Evolutionary conservation across 257 asterid species (phyloP).

Genomic region (Solanum microdontum): DNA sequence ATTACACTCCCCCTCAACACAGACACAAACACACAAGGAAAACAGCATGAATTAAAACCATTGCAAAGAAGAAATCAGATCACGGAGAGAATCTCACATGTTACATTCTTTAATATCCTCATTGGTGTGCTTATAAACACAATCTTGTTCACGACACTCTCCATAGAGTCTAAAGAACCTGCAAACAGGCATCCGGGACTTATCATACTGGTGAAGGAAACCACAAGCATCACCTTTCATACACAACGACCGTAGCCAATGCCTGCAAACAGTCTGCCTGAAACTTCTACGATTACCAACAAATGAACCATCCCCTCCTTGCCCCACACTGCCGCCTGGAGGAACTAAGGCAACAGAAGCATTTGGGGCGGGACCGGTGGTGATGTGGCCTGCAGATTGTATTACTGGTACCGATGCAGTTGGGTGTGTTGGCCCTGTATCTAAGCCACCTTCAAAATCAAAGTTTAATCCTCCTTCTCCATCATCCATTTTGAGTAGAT

Average conservation of each 20-base stretch:
- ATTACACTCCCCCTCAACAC: background rate
- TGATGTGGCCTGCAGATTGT: slow-evolving; percentile 30
- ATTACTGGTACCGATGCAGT: slow-evolving; percentile 74
- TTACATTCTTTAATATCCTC: slow-evolving; percentile 96
- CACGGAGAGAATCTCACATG: slow-evolving; percentile 40
- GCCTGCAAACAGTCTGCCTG: slow-evolving; percentile 89
- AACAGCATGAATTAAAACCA: background rate
- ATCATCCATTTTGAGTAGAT: slow-evolving; percentile 40
- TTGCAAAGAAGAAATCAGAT: background rate
- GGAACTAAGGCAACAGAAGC: slow-evolving; percentile 6
- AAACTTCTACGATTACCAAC: slow-evolving; percentile 51
- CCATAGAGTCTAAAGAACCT: slow-evolving; percentile 74
- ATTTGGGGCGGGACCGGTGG: slow-evolving; percentile 13
- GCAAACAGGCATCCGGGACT: slow-evolving; percentile 88
- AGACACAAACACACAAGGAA: background rate
- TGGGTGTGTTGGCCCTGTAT: slow-evolving; percentile 57
- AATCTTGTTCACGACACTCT: slow-evolving; percentile 95
- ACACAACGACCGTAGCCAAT: slow-evolving; percentile 83
- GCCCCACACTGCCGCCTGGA: slow-evolving; percentile 2
- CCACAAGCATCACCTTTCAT: slow-evolving; percentile 96
- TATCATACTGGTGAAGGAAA: slow-evolving; percentile 85
- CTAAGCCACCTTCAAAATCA: slow-evolving; percentile 88
- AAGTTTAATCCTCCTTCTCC: slow-evolving; percentile 92
- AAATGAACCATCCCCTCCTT: slow-evolving; percentile 11
- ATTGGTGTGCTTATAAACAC: slow-evolving; percentile 87